Evolutionary conservation across 768 basidiomycete genomes (phyloP), one percentile per base, ranked within the genome.

Genomic region (Podaxis carcinomalis): DNA sequence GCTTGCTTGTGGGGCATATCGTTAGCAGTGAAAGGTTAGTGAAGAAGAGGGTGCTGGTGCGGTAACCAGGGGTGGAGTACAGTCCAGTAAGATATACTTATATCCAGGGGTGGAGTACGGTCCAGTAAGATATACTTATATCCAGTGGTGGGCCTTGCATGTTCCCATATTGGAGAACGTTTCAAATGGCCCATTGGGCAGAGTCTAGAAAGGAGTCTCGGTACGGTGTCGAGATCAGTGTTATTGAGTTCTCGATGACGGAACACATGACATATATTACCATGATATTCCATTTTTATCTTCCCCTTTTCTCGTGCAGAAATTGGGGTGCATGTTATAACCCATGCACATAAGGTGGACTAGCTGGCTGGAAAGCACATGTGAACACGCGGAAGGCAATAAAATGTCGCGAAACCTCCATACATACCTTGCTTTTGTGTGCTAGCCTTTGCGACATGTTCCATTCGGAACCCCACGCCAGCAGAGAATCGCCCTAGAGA

Each of bases 1-100:
- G 56, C 56, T 55, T 63, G 61, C 28, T 67, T 56, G 40, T 32
- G 39, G 5, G 66, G 57, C 68, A 69, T 70, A 40, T 46, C 61
- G 51, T 52, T 46, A 46, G 44, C 36, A 37, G 36, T 32, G 32
- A 42, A 50, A 23, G 50, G 27, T 36, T 21, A 37, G 51, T 13
- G 42, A 46, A 49, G 49, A 59, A 59, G 55, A 53, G 50, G 40
- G 51, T 7, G 50, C 35, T 60, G 54, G 21, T 42, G 37, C 51
- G 57, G 10, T 35, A 5, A 5, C n/a, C 16, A 32, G 11, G 5
- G 50, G 28, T 49, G 47, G 28, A 62, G 57, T 32, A 32, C 28
- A 7, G 28, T 32, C 28, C 28, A 32, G 28, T 51, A 62, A 44
- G 60, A 50, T 46, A 55, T 64, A 64, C 23, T 23, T 23, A 23